These are phyloP conservation scores for Aegilops speltoides DNA, from an alignment of 176 grass and related monocot species.

Conservation along the genomic window DNA sequence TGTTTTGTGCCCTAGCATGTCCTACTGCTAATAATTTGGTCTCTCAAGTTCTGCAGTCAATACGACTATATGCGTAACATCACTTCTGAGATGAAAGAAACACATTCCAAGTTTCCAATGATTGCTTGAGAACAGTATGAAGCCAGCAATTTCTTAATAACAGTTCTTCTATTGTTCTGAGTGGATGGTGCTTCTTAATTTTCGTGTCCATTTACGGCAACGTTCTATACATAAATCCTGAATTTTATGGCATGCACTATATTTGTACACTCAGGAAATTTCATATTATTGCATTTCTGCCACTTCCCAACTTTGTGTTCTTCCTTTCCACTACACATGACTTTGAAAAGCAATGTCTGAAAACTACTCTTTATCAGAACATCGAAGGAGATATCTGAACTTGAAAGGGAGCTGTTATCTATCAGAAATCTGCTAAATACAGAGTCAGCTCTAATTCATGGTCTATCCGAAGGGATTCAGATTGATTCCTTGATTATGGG, in stretches of 20 bases:
- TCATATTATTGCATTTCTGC: background rate
- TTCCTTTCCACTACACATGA: background rate
- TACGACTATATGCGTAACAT: background rate
- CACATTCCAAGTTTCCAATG: background rate
- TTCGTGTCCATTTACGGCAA: background rate
- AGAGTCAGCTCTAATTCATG: slow-evolving; percentile 74
- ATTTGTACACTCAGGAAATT: too few relatives aligned
- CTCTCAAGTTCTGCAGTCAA: background rate
- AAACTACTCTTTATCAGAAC: slow-evolving; percentile 59
- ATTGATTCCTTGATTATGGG: slow-evolving; percentile 53
- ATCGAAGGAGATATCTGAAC: slow-evolving; percentile 94
- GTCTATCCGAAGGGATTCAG: slow-evolving; percentile 78
- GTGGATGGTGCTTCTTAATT: background rate
- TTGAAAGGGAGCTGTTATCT: slow-evolving; percentile 87
- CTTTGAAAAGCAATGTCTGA: slow-evolving; percentile 21
- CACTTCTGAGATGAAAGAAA: background rate
- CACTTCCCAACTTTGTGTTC: background rate
- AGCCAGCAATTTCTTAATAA: background rate
- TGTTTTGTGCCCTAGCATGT: background rate
- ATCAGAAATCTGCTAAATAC: slow-evolving; percentile 71
- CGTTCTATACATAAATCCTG: background rate
- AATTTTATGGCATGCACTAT: too few relatives aligned
- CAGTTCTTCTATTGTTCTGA: slow-evolving; percentile 8
- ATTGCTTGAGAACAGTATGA: background rate
- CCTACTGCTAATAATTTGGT: background rate